Base-by-base conservation (phyloP, 345 rosid genomes). In the Orychophragmus violaceus region DNA sequence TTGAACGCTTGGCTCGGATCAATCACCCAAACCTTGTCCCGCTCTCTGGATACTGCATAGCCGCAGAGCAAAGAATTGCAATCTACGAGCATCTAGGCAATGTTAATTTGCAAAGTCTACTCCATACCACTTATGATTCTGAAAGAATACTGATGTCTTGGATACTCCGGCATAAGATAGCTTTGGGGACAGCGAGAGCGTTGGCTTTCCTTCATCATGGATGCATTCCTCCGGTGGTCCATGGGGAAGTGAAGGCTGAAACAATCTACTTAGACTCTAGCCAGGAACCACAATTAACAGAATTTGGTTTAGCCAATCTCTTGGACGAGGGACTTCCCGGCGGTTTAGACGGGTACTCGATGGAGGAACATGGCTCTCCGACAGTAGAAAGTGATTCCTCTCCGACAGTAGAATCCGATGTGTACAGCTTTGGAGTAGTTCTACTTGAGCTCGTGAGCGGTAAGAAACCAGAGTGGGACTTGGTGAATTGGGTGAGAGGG, bases 191-290 rank as follows among this genome's bases (percentile, higher is more conserved):
- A 0, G 98, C 98, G 14, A 79, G 98, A 54, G 98, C 93, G 10
- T 71, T 92, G 62, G 93, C 98, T 27, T 89, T 89, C 59, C 89
- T 92, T 13, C 98, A 89, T 45, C 98, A 92, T 42, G 98, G 96
- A 2, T 89, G 98, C 74, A 87, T 85, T 10, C 96, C 96, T n/a
- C 89, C 95, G 10, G 84, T 92, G 64, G 79, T 83, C 21, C 96
- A 92, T 62, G 79, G 93, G 48, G 98, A 92, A 46, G 87, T 92
- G 30, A 89, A 87, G 68, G 84, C 96, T 32, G 83, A 85, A 54
- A 87, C 86, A 46, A 77, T 92, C 54, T 87, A 84, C 79, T 80
- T 92, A 28, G 98, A 92, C 73, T 81, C 75, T 5, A 86, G 73
- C 72, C 75, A 89, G 67, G 96, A 89, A 72, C 96, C 98, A 28